phyloP scores from a whole-genome alignment of 768 basidiomycete species.

The Mycena latifolia region DNA sequence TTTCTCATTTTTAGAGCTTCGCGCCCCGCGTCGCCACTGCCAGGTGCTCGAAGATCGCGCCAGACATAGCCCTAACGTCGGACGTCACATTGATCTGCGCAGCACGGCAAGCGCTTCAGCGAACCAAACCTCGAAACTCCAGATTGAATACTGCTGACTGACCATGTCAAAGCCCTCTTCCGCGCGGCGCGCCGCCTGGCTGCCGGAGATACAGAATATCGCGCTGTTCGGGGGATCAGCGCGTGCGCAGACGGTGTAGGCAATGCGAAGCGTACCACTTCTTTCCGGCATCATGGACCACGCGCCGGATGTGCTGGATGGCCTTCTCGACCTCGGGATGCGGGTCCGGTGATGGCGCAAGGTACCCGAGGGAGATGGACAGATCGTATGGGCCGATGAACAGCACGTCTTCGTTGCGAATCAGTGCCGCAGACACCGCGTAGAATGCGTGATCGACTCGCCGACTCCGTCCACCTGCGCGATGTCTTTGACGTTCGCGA shows the following conservation, averaged over 20 bases:
- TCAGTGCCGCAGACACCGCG: not conserved
- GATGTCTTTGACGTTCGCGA: slow-evolving; percentile 71
- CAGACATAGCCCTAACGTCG: slow-evolving; percentile 58
- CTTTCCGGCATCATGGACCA: slow-evolving; percentile 66
- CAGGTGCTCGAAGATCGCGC: slow-evolving; percentile 46
- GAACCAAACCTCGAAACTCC: not conserved
- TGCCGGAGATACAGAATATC: slow-evolving; percentile 61
- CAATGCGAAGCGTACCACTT: slow-evolving; percentile 62
- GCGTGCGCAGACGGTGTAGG: not conserved
- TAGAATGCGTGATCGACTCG: slow-evolving; percentile 39
- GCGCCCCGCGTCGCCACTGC: slow-evolving; percentile 31
- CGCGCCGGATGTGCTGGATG: slow-evolving; percentile 66
- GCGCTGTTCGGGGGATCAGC: slow-evolving; percentile 51
- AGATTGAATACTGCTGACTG: slow-evolving; percentile 32
- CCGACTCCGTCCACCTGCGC: slow-evolving; percentile 73
- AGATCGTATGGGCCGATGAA: slow-evolving; percentile 80
- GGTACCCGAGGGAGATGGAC: slow-evolving; percentile 71
- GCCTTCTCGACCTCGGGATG: slow-evolving; percentile 72
- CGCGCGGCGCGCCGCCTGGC: slow-evolving; percentile 57
- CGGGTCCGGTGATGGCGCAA: slow-evolving; percentile 72
- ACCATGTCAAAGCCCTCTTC: slow-evolving; percentile 68
- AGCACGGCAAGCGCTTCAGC: no score
- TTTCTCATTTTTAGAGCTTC: no score
- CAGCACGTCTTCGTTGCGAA: slow-evolving; percentile 53
- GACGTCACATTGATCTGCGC: slow-evolving; percentile 62